Evolutionary conservation across 257 asterid genomes (phyloP), one percentile per base, ranked within the genome.

Genomic region (Gardenia jasminoides): DNA sequence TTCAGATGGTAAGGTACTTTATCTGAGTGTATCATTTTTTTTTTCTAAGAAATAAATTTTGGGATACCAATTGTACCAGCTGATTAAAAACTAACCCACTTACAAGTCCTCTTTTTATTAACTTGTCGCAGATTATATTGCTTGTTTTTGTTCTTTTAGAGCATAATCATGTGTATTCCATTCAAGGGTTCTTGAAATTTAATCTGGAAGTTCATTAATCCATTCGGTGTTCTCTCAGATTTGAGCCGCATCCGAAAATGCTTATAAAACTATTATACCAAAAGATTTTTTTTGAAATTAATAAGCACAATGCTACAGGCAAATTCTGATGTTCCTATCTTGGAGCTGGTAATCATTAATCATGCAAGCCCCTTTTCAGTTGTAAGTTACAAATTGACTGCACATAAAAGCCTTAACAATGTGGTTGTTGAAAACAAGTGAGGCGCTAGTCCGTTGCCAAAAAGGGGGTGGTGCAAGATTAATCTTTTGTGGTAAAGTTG

Each of bases 1-100:
- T 90, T 82, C 92, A 93, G 87, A 95, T 93, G 99, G 97, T 77
- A 30, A 88, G 87, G 83, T 94, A 91, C 79, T 91, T 91, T 26
- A 75, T 62, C 80, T 90, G 87, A 74, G 8, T 54, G 69, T 10
- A 89, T 74, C 28, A n/a, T n/a, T 20, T 46, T 48, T 13, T 54
- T 69, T 61, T 36, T 59, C 41, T 16, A 39, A 75, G 10, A 36
- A 36, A 36, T 36, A 36, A 36, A 36, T 39, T 13, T 12, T 36
- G 10, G 26, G 39, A 10, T 75, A 1, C 24, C 22, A 16, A 15
- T 50, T 73, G 31, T 73, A 0, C 36, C 4, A 36, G 17, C 31
- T 31, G 12, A 19, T 50, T 50, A 19, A 30, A 33, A 52, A 54
- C 43, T 24, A 13, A 30, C 22, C 44, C 26, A 15, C 30, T 64